Conservation (phyloP, 139 green algal genomes). For the Coelastrella sp. region DNA sequence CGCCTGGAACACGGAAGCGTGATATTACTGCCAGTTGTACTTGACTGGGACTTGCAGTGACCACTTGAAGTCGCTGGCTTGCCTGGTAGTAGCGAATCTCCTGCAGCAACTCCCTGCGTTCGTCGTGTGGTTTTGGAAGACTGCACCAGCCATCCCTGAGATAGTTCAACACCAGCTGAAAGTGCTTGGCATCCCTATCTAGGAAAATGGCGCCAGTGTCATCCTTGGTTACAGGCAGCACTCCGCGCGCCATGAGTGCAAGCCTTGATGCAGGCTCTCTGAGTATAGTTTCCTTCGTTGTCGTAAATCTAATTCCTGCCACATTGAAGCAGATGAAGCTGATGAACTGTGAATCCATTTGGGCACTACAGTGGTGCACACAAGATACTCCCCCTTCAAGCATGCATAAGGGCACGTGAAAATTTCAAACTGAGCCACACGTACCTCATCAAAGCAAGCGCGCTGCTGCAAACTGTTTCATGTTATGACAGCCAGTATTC, state of each 20-base stretch:
- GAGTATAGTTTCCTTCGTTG: constrained; percentile 50
- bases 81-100: constrained; percentile 63
- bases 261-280: constrained; percentile 40
- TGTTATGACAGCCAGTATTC: not conserved
- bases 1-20: not conserved
- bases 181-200: constrained; percentile 51
- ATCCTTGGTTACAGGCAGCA: constrained; percentile 41
- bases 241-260: constrained; percentile 46
- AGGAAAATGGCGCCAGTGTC: constrained; percentile 45
- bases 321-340: constrained; percentile 50
- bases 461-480: not conserved
- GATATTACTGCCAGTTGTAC: not conserved
- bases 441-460: not conserved
- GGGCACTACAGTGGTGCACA: not conserved
- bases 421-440: too few species aligned
- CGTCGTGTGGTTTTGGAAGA: constrained; percentile 50
- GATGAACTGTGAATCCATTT: constrained; percentile 4
- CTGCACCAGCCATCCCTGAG: constrained; percentile 56
- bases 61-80: not conserved
- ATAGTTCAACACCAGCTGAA: constrained; percentile 67
- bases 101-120: constrained; percentile 52
- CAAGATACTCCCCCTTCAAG: not conserved
- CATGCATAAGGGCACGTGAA: too few species aligned
- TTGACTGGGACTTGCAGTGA: not conserved
- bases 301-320: constrained; percentile 41